Evolutionary conservation across 106 monocot species (phyloP).

Genomic region (Allium cepa): DNA sequence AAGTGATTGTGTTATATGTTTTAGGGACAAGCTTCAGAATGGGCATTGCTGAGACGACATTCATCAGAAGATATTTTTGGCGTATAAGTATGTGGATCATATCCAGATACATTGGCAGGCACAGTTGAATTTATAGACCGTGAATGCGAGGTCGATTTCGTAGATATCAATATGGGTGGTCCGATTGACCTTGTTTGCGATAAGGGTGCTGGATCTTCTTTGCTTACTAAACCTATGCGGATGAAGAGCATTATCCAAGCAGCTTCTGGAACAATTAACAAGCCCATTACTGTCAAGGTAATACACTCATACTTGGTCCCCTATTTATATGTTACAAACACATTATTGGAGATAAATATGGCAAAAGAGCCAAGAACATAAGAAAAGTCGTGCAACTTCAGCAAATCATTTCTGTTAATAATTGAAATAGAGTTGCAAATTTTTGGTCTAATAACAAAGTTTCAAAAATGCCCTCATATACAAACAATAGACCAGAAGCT

Average conservation of each 20-base stretch:
- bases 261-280: slow-evolving; percentile 36
- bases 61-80: slow-evolving; percentile 89
- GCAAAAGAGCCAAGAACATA: too few species aligned
- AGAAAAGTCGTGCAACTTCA: too few species aligned
- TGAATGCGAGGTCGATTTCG: slow-evolving; percentile 74
- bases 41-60: slow-evolving; percentile 91
- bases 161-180: slow-evolving; percentile 98
- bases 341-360: too few species aligned
- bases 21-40: slow-evolving; percentile 96
- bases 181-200: slow-evolving; percentile 91
- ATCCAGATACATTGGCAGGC: slow-evolving; percentile 80
- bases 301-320: not conserved
- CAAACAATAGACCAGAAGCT: too few species aligned
- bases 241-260: slow-evolving; percentile 83
- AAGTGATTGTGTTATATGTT: slow-evolving; percentile 2
- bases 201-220: slow-evolving; percentile 91
- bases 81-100: slow-evolving; percentile 82
- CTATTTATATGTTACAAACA: too few species aligned
- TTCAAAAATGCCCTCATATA: too few species aligned
- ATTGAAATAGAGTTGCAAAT: too few species aligned
- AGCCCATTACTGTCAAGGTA: slow-evolving; percentile 84
- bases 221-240: slow-evolving; percentile 83
- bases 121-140: slow-evolving; percentile 79
- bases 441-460: too few species aligned
- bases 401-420: too few species aligned